Conservation (phyloP, 805 yeast species). For the Jamesozyma lodderae region DNA sequence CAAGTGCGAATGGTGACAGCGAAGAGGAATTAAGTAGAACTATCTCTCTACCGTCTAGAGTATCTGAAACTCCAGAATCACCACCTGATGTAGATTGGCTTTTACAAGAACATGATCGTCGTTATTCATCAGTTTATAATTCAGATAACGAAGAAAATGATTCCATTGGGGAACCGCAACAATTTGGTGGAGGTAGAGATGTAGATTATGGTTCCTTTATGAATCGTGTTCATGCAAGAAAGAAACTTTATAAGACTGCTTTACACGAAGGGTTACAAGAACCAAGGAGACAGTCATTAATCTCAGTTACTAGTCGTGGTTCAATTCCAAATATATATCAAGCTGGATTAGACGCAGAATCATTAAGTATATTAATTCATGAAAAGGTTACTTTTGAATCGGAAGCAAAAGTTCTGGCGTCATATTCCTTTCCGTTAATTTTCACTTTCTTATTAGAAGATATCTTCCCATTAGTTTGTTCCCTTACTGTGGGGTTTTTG, state of each 20-base stretch:
- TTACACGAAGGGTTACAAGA: slow-evolving; percentile 3
- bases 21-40: slow-evolving; percentile 35
- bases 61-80: slow-evolving; percentile 28
- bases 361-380: slow-evolving; percentile 23
- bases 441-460: slow-evolving; percentile 66
- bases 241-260: slow-evolving; percentile 7
- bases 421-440: slow-evolving; percentile 46
- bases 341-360: slow-evolving; percentile 19
- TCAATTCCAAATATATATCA: slow-evolving; percentile 28
- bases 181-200: slow-evolving; percentile 12
- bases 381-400: slow-evolving; percentile 31
- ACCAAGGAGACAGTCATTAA: slow-evolving; percentile 21
- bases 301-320: slow-evolving; percentile 26
- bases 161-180: slow-evolving; percentile 8
- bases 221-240: slow-evolving; percentile 20
- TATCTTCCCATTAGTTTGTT: slow-evolving; percentile 69
- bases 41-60: slow-evolving; percentile 34
- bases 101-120: slow-evolving; percentile 33
- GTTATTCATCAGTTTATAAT: slow-evolving; percentile 28
- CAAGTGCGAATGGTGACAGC: slow-evolving; percentile 1
- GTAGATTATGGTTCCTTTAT: slow-evolving; percentile 28
- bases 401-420: slow-evolving; percentile 30
- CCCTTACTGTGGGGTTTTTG: slow-evolving; percentile 73
- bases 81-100: slow-evolving; percentile 34
- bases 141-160: slow-evolving; percentile 18